phyloP scores from a whole-genome alignment of 1,284 basidiomycete genomes.

The Irpex rosettiformis region DNA sequence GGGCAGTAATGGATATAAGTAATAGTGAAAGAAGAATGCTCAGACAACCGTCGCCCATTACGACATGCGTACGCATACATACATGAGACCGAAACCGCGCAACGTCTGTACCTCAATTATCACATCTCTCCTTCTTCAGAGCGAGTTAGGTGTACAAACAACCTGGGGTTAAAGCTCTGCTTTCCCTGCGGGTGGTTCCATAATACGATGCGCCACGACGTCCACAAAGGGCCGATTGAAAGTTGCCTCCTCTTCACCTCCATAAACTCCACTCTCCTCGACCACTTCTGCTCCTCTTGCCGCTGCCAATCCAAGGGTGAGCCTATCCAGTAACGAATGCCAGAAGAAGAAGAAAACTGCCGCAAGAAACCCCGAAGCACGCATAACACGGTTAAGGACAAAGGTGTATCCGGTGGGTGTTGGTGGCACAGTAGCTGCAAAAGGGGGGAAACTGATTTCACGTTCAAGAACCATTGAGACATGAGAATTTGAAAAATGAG shows the following conservation, averaged over 20 bases:
- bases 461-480: neutral
- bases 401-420: neutral
- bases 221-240: neutral
- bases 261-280: neutral
- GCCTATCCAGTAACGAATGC: neutral
- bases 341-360: conserved; percentile 6
- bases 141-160: neutral
- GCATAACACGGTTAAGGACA: neutral
- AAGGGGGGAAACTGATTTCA: neutral
- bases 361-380: conserved; percentile 6
- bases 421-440: neutral
- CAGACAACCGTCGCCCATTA: neutral
- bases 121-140: neutral
- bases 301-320: conserved; percentile 6
- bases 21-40: neutral
- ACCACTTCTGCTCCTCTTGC: conserved; percentile 1
- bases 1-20: neutral
- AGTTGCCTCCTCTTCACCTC: neutral
- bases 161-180: conserved; percentile 14
- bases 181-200: conserved; percentile 12
- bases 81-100: conserved; percentile 24
- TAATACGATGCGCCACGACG: neutral
- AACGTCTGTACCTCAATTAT: conserved; percentile 25
- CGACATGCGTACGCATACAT: conserved; percentile 10
- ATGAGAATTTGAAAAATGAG: conserved; percentile 8